These are phyloP conservation scores for Huntiella decipiens DNA, from an alignment of 2,329 filamentous ascomycete species.

Conservation along the genomic window DNA sequence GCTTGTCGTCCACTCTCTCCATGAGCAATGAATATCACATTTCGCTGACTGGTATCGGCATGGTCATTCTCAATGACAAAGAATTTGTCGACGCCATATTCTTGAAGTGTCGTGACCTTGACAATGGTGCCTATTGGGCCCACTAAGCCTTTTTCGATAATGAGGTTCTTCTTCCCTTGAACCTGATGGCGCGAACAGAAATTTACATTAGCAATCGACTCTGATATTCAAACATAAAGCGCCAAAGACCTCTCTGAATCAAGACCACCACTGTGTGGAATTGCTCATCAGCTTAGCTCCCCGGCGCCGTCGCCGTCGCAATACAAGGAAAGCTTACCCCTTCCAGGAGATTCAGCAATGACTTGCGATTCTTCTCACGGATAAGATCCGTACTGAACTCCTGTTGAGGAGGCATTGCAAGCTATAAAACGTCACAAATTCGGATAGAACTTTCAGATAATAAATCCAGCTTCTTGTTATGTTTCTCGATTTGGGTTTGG, in stretches of 20 bases:
- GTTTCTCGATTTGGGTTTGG: too few relatives aligned
- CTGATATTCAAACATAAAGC: not conserved
- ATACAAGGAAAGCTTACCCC: conserved; percentile 44
- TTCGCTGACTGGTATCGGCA: conserved; percentile 81
- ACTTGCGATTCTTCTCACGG: conserved; percentile 65
- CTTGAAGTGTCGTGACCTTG: conserved; percentile 86
- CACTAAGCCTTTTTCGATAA: conserved; percentile 78
- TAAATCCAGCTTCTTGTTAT: too few relatives aligned
- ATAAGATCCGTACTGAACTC: conserved; percentile 60
- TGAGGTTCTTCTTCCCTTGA: conserved; percentile 94
- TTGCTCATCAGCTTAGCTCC: not conserved
- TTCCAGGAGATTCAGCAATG: conserved; percentile 80
- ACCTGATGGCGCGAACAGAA: conserved; percentile 38
- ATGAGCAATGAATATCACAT: conserved; percentile 81
- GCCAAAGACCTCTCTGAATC: too few relatives aligned
- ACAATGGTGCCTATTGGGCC: conserved; percentile 80
- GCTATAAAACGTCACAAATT: not conserved
- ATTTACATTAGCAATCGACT: not conserved
- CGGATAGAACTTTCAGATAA: too few relatives aligned
- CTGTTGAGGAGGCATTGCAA: conserved; percentile 48
- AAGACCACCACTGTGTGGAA: too few relatives aligned
- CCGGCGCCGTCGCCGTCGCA: too few relatives aligned
- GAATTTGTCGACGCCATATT: conserved; percentile 94
- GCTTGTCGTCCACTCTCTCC: conserved; percentile 77
- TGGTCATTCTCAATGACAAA: conserved; percentile 95